These are phyloP conservation scores for Rhodotorula sp. DNA, from an alignment of 1,284 basidiomycete genomes.

Conservation along the genomic window DNA sequence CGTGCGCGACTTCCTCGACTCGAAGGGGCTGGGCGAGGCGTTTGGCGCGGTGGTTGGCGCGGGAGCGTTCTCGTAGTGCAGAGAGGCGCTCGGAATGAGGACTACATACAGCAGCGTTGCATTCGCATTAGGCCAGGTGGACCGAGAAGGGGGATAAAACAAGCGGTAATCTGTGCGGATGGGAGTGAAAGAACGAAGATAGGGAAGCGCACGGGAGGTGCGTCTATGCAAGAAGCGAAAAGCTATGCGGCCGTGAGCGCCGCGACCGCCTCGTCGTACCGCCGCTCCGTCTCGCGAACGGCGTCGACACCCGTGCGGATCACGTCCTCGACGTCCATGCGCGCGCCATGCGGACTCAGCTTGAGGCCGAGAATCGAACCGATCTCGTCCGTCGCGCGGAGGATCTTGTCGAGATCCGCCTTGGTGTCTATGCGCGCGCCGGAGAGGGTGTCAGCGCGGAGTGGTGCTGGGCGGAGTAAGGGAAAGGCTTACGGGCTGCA, in stretches of 20 bases:
- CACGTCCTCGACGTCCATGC: conserved; percentile 74
- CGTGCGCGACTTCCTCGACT: conserved; percentile 52
- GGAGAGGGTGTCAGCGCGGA: too few relatives aligned
- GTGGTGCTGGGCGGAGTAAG: too few relatives aligned
- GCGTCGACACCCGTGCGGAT: conserved; percentile 74
- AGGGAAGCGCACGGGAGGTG: background rate
- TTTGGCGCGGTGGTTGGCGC: conserved; percentile 48
- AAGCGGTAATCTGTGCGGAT: background rate
- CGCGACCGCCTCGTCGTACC: conserved; percentile 4
- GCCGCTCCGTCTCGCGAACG: conserved; percentile 54
- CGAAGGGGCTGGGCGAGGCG: conserved; percentile 42
- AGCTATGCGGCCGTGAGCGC: background rate
- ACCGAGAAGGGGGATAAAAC: background rate
- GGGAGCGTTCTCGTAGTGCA: conserved; percentile 49
- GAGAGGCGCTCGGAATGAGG: too few relatives aligned
- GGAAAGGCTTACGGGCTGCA: conserved; percentile 62
- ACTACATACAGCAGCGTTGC: background rate
- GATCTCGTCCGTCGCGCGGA: conserved; percentile 89
- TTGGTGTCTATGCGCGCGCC: conserved; percentile 69
- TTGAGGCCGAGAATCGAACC: conserved; percentile 80
- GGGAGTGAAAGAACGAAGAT: background rate
- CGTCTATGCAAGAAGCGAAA: background rate
- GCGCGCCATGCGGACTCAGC: conserved; percentile 47
- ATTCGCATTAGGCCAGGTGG: background rate
- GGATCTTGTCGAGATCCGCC: conserved; percentile 85